phyloP scores from a whole-genome alignment of 1,284 basidiomycete genomes.

The Sparassis latifolia region DNA sequence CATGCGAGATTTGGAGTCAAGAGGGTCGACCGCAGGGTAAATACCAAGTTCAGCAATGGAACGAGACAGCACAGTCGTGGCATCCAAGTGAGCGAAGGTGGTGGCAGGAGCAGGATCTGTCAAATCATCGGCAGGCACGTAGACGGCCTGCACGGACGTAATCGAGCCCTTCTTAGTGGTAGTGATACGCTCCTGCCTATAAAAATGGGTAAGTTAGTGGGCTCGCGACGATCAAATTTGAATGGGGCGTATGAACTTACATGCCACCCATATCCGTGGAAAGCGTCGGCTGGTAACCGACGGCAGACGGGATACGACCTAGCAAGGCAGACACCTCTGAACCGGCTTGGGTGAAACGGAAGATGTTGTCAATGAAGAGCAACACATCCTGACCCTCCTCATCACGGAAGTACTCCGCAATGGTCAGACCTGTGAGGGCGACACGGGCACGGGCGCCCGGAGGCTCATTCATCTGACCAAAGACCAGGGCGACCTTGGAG shows the following conservation, averaged over 20 bases:
- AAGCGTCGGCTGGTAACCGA: conserved; percentile 99
- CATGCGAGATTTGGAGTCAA: conserved; percentile 99
- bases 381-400: conserved; percentile 99
- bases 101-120: conserved; percentile 99
- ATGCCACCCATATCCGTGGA: conserved; percentile 99
- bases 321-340: conserved; percentile 99
- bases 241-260: conserved; percentile 43
- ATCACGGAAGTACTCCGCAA: conserved; percentile 99
- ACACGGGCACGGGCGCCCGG: conserved; percentile 99
- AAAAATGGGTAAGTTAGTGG: conserved; percentile 10
- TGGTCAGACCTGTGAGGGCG: conserved; percentile 96
- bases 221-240: too few species aligned
- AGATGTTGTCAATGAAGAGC: conserved; percentile 99
- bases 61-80: conserved; percentile 97
- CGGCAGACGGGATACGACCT: conserved; percentile 99
- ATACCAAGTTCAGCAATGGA: conserved; percentile 99
- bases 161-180: conserved; percentile 99
- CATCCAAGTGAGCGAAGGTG: conserved; percentile 99
- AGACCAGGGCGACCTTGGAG: conserved; percentile 99
- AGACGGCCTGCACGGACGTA: conserved; percentile 99
- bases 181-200: conserved; percentile 95
- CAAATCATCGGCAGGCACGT: conserved; percentile 99
- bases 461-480: conserved; percentile 99
- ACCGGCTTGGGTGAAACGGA: conserved; percentile 99
- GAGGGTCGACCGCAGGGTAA: conserved; percentile 98